A percentile compares a stretch with the other conserved stretches of the same genome.
Conservation (phyloP, 1,284 basidiomycete species). For the Prillingera fragicola region DNA sequence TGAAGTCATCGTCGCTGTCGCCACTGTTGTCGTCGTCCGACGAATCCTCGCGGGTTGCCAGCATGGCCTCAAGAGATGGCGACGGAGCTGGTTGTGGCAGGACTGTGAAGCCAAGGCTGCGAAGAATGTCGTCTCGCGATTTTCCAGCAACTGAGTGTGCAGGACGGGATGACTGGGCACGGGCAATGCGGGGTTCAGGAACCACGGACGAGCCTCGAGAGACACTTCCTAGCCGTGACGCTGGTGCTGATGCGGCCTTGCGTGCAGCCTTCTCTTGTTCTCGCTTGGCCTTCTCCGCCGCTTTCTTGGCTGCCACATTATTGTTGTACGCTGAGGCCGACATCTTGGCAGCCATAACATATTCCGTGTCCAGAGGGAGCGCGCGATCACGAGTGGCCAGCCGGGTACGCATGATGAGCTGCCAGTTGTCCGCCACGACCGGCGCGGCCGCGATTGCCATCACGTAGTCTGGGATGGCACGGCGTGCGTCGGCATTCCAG, state of each 20-base stretch:
- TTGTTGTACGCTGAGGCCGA: constrained; percentile 14
- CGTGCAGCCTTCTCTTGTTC: background rate
- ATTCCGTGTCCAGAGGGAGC: constrained; percentile 21
- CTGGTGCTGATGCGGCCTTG: background rate
- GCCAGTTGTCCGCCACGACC: constrained; percentile 26
- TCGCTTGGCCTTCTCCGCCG: background rate
- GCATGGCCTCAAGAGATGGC: constrained; percentile 20
- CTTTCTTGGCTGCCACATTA: too few relatives aligned
- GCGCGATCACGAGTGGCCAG: constrained; percentile 10
- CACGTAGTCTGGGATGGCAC: constrained; percentile 25
- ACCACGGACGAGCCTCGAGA: too few relatives aligned
- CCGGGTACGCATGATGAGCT: constrained; percentile 17
- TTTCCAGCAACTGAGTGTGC: background rate
- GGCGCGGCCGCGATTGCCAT: constrained; percentile 23
- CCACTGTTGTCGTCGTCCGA: constrained; percentile 23
- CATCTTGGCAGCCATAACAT: constrained; percentile 21
- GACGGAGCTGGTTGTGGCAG: constrained; percentile 1
- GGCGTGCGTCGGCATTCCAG: constrained; percentile 20
- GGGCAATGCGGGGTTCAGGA: too few relatives aligned
- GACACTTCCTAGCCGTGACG: too few relatives aligned
- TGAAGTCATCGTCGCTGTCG: constrained; percentile 17
- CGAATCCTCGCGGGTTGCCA: constrained; percentile 21
- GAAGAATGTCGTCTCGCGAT: constrained; percentile 9
- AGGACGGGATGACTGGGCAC: background rate
- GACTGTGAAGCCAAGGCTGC: background rate